phyloP scores from a whole-genome alignment of 2,329 filamentous ascomycete genomes.

The Diaporthe sp. region DNA sequence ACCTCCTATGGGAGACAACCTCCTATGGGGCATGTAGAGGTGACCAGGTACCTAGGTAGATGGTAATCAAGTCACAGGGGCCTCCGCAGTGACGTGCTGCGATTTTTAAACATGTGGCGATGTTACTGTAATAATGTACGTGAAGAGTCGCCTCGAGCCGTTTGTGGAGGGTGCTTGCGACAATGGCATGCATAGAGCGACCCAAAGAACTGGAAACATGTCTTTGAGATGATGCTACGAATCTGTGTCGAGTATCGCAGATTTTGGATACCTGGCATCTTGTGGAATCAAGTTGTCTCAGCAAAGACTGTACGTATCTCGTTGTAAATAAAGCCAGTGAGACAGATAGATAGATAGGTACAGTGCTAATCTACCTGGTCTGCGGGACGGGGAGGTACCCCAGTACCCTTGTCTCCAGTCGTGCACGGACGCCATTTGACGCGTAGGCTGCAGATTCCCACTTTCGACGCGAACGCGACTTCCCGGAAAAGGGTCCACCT shows the following conservation, averaged over 20 bases:
- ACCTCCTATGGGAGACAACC: too few relatives aligned
- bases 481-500: slow-evolving; percentile 23
- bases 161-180: too few relatives aligned
- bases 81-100: too few relatives aligned
- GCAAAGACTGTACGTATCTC: neutral
- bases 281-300: neutral
- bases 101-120: too few relatives aligned
- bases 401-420: neutral
- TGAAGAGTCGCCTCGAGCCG: too few relatives aligned
- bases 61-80: too few relatives aligned
- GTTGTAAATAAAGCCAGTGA: slow-evolving; percentile 1
- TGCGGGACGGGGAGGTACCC: neutral
- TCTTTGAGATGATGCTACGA: neutral
- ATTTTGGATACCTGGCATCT: neutral
- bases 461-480: slow-evolving; percentile 32
- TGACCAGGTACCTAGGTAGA: too few relatives aligned
- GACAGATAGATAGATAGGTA: slow-evolving; percentile 2
- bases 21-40: too few relatives aligned
- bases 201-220: too few relatives aligned
- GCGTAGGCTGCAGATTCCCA: slow-evolving; percentile 22
- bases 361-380: neutral
- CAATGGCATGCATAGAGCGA: too few relatives aligned
- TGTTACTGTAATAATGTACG: too few relatives aligned
- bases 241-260: neutral
- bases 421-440: slow-evolving; percentile 20